These are phyloP conservation scores for Crucihimalaya himalaica DNA, from an alignment of 345 rosid species.

Conservation along the genomic window DNA sequence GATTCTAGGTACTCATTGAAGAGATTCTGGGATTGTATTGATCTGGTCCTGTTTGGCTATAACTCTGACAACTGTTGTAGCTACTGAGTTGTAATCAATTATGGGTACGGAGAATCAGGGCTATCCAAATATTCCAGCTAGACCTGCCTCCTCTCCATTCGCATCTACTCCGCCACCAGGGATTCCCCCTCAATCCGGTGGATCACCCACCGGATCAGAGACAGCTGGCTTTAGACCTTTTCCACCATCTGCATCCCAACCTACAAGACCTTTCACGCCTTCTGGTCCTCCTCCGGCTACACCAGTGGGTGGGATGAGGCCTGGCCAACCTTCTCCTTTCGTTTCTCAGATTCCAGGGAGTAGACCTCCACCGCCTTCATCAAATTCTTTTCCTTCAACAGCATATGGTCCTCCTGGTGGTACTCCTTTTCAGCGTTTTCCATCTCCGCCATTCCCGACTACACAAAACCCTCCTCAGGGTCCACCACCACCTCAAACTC, in stretches of 20 bases:
- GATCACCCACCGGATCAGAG: constrained; percentile 53
- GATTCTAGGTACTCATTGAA: constrained; percentile 10
- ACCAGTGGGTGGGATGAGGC: constrained; percentile 52
- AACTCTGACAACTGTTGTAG: constrained; percentile 37
- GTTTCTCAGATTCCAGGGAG: constrained; percentile 35
- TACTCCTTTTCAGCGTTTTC: constrained; percentile 55
- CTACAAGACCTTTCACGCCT: constrained; percentile 45
- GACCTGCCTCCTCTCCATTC: constrained; percentile 60
- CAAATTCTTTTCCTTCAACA: constrained; percentile 51
- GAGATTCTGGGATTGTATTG: constrained; percentile 26
- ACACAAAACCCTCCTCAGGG: constrained; percentile 56
- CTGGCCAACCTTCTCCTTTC: constrained; percentile 36
- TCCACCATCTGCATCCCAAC: constrained; percentile 50
- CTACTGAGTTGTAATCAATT: constrained; percentile 30
- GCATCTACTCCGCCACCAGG: constrained; percentile 61
- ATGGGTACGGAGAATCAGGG: constrained; percentile 78
- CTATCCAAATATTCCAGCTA: constrained; percentile 57
- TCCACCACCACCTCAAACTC: constrained; percentile 56
- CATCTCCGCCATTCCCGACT: constrained; percentile 54
- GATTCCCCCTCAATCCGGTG: constrained; percentile 60
- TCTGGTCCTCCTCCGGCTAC: constrained; percentile 49
- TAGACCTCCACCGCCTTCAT: constrained; percentile 42
- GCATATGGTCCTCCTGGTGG: constrained; percentile 55
- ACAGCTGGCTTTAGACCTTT: constrained; percentile 52
- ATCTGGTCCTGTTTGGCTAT: constrained; percentile 18